These are phyloP conservation scores for Dalbergia cultrata DNA, from an alignment of 306 rosid species.

Conservation along the genomic window DNA sequence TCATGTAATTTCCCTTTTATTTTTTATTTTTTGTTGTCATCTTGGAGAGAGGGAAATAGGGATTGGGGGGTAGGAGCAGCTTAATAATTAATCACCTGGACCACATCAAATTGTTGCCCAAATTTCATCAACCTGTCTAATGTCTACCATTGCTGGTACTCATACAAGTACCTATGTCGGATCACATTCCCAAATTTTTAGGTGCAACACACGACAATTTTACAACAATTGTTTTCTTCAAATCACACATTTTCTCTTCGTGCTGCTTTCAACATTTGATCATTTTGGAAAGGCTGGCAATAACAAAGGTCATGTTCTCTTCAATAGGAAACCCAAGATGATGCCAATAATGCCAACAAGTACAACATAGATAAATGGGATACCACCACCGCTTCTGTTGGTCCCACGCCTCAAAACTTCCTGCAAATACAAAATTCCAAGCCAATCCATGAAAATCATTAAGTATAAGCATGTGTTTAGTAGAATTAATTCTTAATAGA, in stretches of 20 bases:
- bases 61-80: neutral
- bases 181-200: slow-evolving; percentile 52
- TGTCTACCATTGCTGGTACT: slow-evolving; percentile 50
- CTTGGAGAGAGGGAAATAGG: neutral
- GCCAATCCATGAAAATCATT: neutral
- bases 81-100: slow-evolving; percentile 30
- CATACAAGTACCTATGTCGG: slow-evolving; percentile 38
- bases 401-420: slow-evolving; percentile 68
- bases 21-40: too few species aligned
- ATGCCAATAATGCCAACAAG: slow-evolving; percentile 77
- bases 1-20: too few species aligned
- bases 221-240: slow-evolving; percentile 49
- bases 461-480: neutral
- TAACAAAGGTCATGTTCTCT: slow-evolving; percentile 64
- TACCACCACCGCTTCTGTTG: slow-evolving; percentile 53
- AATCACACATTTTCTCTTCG: slow-evolving; percentile 53
- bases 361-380: slow-evolving; percentile 66
- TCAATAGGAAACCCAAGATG: slow-evolving; percentile 80
- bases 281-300: slow-evolving; percentile 17
- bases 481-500: too few species aligned
- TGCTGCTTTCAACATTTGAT: slow-evolving; percentile 59
- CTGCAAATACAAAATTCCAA: slow-evolving; percentile 51
- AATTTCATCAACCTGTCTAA: slow-evolving; percentile 42
- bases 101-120: slow-evolving; percentile 43
- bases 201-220: slow-evolving; percentile 45